Evolutionary conservation across 2,329 filamentous ascomycete genomes (phyloP).

Genomic region (Calcarisporium arbuscula): DNA sequence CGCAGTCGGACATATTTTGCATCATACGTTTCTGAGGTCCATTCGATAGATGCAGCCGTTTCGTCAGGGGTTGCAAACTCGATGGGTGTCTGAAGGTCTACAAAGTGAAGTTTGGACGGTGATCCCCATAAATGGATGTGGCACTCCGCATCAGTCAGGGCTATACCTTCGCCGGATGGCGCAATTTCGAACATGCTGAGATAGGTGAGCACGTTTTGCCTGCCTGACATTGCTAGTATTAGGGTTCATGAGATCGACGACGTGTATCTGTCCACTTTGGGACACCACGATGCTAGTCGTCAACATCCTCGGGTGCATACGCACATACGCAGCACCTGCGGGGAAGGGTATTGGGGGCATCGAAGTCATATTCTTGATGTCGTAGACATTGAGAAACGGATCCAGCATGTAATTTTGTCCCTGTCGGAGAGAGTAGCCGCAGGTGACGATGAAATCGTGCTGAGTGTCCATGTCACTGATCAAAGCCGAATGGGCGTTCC

Average conservation of each 20-base stretch:
- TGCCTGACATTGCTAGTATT: slow-evolving; percentile 82
- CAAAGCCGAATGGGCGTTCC: slow-evolving; percentile 81
- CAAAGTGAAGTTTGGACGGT: slow-evolving; percentile 77
- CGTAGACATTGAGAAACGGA: slow-evolving; percentile 90
- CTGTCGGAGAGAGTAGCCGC: slow-evolving; percentile 83
- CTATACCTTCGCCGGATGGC: slow-evolving; percentile 79
- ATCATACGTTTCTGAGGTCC: slow-evolving; percentile 59
- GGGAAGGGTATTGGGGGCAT: slow-evolving; percentile 89
- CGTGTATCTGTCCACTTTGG: slow-evolving; percentile 86
- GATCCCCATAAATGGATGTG: slow-evolving; percentile 85
- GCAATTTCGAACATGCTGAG: slow-evolving; percentile 80
- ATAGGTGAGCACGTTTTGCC: slow-evolving; percentile 67
- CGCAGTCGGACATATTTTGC: too few species aligned
- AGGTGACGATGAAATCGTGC: slow-evolving; percentile 91
- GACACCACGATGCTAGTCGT: slow-evolving; percentile 93
- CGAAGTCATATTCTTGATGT: slow-evolving; percentile 82
- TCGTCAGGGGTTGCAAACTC: slow-evolving; percentile 68
- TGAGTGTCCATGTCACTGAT: slow-evolving; percentile 98
- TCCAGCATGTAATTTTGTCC: slow-evolving; percentile 71
- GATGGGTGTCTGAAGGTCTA: slow-evolving; percentile 69
- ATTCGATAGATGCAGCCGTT: slow-evolving; percentile 55
- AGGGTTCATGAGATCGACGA: slow-evolving; percentile 91
- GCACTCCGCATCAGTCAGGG: slow-evolving; percentile 71
- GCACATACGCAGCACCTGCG: slow-evolving; percentile 85
- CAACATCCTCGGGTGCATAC: slow-evolving; percentile 93